A percentile compares a stretch with the other conserved stretches of the same genome.
phyloP scores from a whole-genome alignment of 1,284 basidiomycete species.

The Ceraceosorus guamensis region DNA sequence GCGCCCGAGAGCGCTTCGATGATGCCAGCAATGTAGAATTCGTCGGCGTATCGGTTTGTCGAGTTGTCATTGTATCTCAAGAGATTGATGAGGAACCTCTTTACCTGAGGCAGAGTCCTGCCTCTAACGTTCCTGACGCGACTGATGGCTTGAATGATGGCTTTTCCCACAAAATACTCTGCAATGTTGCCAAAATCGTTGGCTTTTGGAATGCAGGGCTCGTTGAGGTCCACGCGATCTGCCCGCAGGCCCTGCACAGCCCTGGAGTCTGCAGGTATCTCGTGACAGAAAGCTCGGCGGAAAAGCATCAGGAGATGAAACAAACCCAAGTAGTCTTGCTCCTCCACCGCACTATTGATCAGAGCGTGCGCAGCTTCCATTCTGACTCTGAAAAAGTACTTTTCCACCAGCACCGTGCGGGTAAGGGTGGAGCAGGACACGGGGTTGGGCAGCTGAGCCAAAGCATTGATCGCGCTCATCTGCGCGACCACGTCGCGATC shows the following conservation, averaged over 20 bases:
- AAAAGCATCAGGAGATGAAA: slow-evolving; percentile 96
- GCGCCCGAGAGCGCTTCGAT: slow-evolving; percentile 75
- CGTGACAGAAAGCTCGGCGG: slow-evolving; percentile 74
- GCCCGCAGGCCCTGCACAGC: background rate
- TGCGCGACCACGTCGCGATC: slow-evolving; percentile 92
- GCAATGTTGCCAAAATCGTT: slow-evolving; percentile 88
- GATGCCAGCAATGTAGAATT: slow-evolving; percentile 78
- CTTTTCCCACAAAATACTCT: slow-evolving; percentile 90
- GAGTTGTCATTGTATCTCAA: slow-evolving; percentile 92
- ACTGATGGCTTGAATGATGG: slow-evolving; percentile 71
- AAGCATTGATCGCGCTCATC: slow-evolving; percentile 45
- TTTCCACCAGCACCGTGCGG: slow-evolving; percentile 84
- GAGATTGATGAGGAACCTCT: slow-evolving; percentile 82
- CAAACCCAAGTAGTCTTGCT: slow-evolving; percentile 76
- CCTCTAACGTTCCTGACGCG: slow-evolving; percentile 71
- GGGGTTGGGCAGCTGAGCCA: slow-evolving; percentile 72
- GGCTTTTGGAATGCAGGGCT: slow-evolving; percentile 76
- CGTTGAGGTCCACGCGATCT: slow-evolving; percentile 20
- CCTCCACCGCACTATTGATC: slow-evolving; percentile 74
- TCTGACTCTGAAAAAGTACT: slow-evolving; percentile 94
- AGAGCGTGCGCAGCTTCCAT: slow-evolving; percentile 87
- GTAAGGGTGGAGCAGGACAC: slow-evolving; percentile 86
- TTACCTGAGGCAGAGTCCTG: slow-evolving; percentile 77
- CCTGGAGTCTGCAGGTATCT: slow-evolving; percentile 16
- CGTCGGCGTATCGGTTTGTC: slow-evolving; percentile 83